A percentile compares a stretch with the other conserved stretches of the same genome.
phyloP scores from a whole-genome alignment of 495 filamentous ascomycete species.

The Cercophora newfieldiana region DNA sequence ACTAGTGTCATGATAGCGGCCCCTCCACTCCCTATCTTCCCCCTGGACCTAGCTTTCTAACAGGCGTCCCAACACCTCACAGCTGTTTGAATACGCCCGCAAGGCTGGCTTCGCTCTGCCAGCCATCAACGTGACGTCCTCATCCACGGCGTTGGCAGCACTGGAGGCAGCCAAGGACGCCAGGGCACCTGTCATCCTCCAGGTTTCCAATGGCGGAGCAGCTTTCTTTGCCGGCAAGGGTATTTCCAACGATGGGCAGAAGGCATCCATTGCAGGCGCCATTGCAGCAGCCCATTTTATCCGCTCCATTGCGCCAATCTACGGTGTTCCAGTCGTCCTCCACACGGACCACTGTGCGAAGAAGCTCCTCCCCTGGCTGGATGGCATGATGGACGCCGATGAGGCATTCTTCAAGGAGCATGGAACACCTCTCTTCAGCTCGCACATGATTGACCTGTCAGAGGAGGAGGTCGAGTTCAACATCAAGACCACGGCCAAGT shows the following conservation, averaged over 20 bases:
- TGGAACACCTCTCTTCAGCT: conserved; percentile 89
- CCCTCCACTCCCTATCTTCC: too few species aligned
- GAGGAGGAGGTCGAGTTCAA: conserved; percentile 89
- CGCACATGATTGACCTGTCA: conserved; percentile 94
- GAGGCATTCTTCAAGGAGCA: conserved; percentile 91
- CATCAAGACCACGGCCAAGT: conserved; percentile 84
- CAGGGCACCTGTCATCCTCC: conserved; percentile 74
- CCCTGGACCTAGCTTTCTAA: not conserved
- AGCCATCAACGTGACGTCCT: not conserved
- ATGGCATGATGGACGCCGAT: conserved; percentile 90
- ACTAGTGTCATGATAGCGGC: not conserved
- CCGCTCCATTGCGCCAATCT: conserved; percentile 79
- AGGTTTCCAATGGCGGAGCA: conserved; percentile 71
- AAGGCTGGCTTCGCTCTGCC: not conserved
- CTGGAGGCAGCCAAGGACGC: conserved; percentile 92
- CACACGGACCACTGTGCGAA: conserved; percentile 77
- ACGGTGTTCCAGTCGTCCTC: conserved; percentile 83
- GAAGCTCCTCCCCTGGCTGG: conserved; percentile 89
- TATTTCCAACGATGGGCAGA: conserved; percentile 66
- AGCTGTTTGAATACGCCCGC: not conserved
- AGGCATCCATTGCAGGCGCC: conserved; percentile 80
- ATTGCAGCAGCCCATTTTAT: conserved; percentile 92
- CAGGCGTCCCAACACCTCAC: not conserved
- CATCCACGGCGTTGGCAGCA: conserved; percentile 69
- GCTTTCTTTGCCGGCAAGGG: conserved; percentile 96